Evolutionary conservation across 2,329 filamentous ascomycete genomes (phyloP).

Genomic region (Verticillium isaacii): DNA sequence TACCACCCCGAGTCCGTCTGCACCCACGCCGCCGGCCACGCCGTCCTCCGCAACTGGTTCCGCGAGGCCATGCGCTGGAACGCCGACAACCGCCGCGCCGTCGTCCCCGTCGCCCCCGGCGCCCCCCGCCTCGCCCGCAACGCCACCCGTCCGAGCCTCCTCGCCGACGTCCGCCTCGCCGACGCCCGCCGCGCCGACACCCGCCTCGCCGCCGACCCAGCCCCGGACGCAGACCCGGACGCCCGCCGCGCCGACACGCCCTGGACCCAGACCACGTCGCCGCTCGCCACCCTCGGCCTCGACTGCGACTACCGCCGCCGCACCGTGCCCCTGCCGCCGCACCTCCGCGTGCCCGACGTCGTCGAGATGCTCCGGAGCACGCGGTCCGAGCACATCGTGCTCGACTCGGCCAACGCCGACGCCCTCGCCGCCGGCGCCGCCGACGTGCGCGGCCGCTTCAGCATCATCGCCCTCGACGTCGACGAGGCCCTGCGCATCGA

Average conservation of each 20-base stretch:
- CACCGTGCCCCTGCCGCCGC: conserved; percentile 37
- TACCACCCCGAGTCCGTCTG: conserved; percentile 90
- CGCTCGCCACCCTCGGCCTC: conserved; percentile 22
- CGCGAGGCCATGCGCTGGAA: conserved; percentile 59
- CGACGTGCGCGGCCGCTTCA: conserved; percentile 58
- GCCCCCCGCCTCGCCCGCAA: conserved; percentile 18
- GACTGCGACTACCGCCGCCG: conserved; percentile 31
- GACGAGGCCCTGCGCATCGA: conserved; percentile 52
- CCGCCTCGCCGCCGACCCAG: not conserved
- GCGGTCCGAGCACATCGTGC: conserved; percentile 44
- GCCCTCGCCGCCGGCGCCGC: conserved; percentile 32
- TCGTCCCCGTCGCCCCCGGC: too few relatives aligned
- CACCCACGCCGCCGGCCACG: conserved; percentile 62
- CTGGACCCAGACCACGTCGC: conserved; percentile 5
- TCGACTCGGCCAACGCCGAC: conserved; percentile 55
- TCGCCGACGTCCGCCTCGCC: conserved; percentile 16
- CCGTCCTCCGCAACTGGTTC: conserved; percentile 75
- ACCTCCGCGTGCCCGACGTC: conserved; percentile 47
- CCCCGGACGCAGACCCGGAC: too few relatives aligned
- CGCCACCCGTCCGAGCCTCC: conserved; percentile 26
- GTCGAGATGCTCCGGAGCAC: conserved; percentile 42
- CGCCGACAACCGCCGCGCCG: conserved; percentile 7
- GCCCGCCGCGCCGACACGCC: not conserved
- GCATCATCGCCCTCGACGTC: conserved; percentile 67
- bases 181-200: too few relatives aligned